Conservation (phyloP, 2,329 filamentous ascomycete genomes). For the Juglanconis juglandina region DNA sequence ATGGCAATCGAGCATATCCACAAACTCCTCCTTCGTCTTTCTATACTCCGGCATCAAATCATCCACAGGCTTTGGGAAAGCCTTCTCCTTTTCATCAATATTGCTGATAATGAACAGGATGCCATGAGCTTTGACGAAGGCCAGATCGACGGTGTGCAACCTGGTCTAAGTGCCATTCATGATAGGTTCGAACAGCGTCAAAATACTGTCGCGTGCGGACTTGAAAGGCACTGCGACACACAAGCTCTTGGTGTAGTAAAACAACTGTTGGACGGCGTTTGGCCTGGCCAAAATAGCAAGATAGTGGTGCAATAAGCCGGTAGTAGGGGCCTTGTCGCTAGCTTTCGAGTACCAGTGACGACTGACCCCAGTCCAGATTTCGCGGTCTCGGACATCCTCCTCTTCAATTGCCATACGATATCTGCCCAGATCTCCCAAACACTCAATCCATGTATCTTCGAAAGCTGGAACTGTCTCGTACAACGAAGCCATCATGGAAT, state of each 20-base stretch:
- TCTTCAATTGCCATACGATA: slow-evolving; percentile 90
- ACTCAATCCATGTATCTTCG: slow-evolving; percentile 90
- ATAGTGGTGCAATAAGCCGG: slow-evolving; percentile 83
- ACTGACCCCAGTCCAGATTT: slow-evolving; percentile 78
- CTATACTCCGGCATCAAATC: slow-evolving; percentile 11
- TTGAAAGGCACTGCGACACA: slow-evolving; percentile 65
- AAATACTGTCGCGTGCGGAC: slow-evolving; percentile 54
- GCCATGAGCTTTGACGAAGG: slow-evolving; percentile 62
- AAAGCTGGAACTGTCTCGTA: slow-evolving; percentile 83
- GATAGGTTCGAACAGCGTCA: slow-evolving; percentile 49
- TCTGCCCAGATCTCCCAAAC: slow-evolving; percentile 79
- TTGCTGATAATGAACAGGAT: slow-evolving; percentile 48
- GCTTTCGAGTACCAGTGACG: slow-evolving; percentile 82
- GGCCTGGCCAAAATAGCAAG: slow-evolving; percentile 74
- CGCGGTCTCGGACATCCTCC: slow-evolving; percentile 68
- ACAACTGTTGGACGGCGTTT: slow-evolving; percentile 67
- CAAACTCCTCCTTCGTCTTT: slow-evolving; percentile 39
- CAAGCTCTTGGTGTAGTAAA: slow-evolving; percentile 68
- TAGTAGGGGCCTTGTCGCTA: slow-evolving; percentile 69
- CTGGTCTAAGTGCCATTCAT: slow-evolving; percentile 30
- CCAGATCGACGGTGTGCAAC: slow-evolving; percentile 48
- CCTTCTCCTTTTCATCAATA: slow-evolving; percentile 8
- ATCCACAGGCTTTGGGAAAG: slow-evolving; percentile 27
- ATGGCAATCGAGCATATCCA: slow-evolving; percentile 51
- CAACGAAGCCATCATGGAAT: slow-evolving; percentile 83